A percentile compares a stretch with the other conserved stretches of the same genome.
Conservation (phyloP, 768 basidiomycete species). For the Russula compacta region DNA sequence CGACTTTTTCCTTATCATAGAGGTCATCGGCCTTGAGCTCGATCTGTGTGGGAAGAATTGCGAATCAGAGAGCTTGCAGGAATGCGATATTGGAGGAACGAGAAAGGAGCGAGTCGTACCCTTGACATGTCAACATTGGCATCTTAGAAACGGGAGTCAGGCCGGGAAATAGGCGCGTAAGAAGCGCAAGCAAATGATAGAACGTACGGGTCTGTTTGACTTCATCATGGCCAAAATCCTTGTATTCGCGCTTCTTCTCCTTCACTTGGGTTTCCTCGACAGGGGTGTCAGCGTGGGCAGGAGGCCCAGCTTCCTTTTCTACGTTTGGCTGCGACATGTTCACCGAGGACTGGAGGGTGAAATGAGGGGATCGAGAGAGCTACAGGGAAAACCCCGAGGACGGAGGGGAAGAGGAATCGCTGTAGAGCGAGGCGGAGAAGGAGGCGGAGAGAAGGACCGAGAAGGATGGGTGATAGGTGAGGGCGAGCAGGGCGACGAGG, state of each 20-base stretch:
- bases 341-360: neutral
- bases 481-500: neutral
- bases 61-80: neutral
- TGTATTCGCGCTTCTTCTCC: slow-evolving; percentile 75
- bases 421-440: slow-evolving; percentile 21
- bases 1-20: slow-evolving; percentile 99
- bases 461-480: slow-evolving; percentile 20
- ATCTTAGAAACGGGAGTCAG: slow-evolving; percentile 35
- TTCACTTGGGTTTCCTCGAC: slow-evolving; percentile 21
- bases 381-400: slow-evolving; percentile 14
- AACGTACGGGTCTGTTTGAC: slow-evolving; percentile 57
- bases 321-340: slow-evolving; percentile 35
- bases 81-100: neutral
- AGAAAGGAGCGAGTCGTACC: slow-evolving; percentile 29
- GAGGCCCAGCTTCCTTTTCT: slow-evolving; percentile 61
- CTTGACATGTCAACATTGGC: slow-evolving; percentile 83
- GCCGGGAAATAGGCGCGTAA: slow-evolving; percentile 15
- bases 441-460: slow-evolving; percentile 8
- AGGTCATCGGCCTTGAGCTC: slow-evolving; percentile 88
- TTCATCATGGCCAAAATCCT: slow-evolving; percentile 72
- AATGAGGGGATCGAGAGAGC: neutral
- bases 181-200: neutral
- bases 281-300: slow-evolving; percentile 36
- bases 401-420: slow-evolving; percentile 16
- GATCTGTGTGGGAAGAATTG: slow-evolving; percentile 35